Evolutionary conservation across 805 yeast genomes (phyloP).

Genomic region (Monosporozyma servazzii): DNA sequence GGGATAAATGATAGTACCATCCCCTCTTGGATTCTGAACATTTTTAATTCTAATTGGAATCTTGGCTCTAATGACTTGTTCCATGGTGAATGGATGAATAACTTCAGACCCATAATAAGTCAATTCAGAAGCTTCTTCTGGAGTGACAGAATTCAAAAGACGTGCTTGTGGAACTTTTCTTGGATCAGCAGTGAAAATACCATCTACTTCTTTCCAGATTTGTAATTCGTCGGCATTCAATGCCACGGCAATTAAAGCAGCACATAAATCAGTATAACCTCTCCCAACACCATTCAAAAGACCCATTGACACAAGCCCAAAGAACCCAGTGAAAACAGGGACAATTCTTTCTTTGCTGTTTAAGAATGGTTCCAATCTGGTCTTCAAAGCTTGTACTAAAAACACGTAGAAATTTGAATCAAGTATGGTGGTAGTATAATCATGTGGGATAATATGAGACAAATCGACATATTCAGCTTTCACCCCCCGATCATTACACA

Average conservation of each 20-base stretch:
- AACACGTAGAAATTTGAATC: constrained; percentile 57
- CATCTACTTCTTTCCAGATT: constrained; percentile 98
- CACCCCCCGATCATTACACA: constrained; percentile 76
- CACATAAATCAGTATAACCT: constrained; percentile 96
- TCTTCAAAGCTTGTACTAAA: constrained; percentile 45
- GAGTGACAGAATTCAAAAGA: constrained; percentile 78
- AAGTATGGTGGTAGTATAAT: constrained; percentile 45
- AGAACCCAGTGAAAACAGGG: constrained; percentile 93
- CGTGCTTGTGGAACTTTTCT: constrained; percentile 88
- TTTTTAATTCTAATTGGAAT: constrained; percentile 96
- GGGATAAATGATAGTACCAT: constrained; percentile 90
- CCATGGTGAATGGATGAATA: constrained; percentile 98
- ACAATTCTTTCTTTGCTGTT: constrained; percentile 36
- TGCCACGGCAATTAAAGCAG: constrained; percentile 93
- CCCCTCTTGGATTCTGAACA: constrained; percentile 87
- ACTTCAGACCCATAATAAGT: constrained; percentile 98
- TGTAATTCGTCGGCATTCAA: constrained; percentile 86
- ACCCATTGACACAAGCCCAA: constrained; percentile 95
- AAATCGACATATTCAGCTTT: constrained; percentile 73
- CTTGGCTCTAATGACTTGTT: constrained; percentile 90
- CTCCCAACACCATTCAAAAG: constrained; percentile 87
- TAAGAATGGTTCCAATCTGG: constrained; percentile 36
- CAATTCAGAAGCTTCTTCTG: constrained; percentile 97
- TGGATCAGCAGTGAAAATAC: constrained; percentile 97
- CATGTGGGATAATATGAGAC: constrained; percentile 59